A percentile compares a stretch with the other conserved stretches of the same genome.
These are phyloP conservation scores for Ordospora colligata DNA, from an alignment of 371 early-diverging fungal genomes.

Conservation along the genomic window DNA sequence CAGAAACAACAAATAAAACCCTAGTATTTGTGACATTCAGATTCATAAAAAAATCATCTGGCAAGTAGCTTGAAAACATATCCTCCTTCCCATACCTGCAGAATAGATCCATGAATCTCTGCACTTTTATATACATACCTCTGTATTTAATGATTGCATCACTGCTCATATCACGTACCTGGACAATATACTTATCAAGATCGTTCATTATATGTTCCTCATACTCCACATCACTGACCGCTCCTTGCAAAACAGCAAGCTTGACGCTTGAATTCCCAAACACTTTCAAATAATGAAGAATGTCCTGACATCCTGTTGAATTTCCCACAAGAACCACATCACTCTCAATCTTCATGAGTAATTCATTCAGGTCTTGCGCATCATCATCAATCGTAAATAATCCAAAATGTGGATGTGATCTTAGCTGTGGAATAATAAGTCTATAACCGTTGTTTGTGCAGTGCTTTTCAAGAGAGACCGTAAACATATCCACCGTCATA, in stretches of 20 bases:
- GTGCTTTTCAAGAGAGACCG: neutral
- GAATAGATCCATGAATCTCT: conserved; percentile 46
- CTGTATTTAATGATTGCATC: conserved; percentile 24
- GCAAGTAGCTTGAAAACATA: conserved; percentile 45
- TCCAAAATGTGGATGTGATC: conserved; percentile 35
- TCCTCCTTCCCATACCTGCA: conserved; percentile 50
- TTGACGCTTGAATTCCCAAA: neutral
- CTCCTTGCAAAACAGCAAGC: conserved; percentile 50
- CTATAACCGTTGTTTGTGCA: conserved; percentile 8
- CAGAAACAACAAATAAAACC: conserved; percentile 42
- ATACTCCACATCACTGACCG: conserved; percentile 61
- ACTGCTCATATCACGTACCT: conserved; percentile 15
- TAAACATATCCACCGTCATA: conserved; percentile 1
- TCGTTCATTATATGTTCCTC: conserved; percentile 33
- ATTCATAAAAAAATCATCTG: conserved; percentile 21
- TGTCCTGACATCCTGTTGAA: conserved; percentile 59
- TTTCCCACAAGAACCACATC: conserved; percentile 53
- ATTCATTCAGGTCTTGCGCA: conserved; percentile 16
- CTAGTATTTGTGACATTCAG: conserved; percentile 17
- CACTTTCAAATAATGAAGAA: conserved; percentile 35
- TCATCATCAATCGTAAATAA: conserved; percentile 28
- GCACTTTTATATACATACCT: neutral
- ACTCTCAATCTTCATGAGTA: neutral
- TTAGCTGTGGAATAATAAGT: conserved; percentile 37
- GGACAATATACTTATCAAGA: conserved; percentile 7